Base-by-base conservation (phyloP, 2,329 filamentous ascomycete species). In the Fusarium sp. region DNA sequence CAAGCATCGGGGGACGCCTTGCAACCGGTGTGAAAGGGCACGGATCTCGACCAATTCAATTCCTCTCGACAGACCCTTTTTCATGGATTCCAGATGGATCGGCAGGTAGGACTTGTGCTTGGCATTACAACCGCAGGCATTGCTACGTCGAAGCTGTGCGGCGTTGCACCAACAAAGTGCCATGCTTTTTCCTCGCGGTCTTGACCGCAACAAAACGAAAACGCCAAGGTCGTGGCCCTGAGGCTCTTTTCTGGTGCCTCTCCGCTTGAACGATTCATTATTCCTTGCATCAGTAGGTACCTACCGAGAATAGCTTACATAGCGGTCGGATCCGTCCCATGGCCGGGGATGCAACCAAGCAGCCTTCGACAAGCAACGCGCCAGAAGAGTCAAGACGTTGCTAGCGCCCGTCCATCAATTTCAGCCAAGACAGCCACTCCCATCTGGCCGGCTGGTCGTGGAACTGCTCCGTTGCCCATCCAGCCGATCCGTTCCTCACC, bases 361-460 rank as follows among this genome's bases (percentile, higher is more conserved):
- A 54, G 60, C 47, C 35, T 31, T 52, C 47, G 52, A 45, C 62
- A 65, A 69, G n/a, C 35, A 67, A 65, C 35, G 27, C 63, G 36
- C 45, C 70, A 71, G 63, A 64, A 66, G 70, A 71, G 70, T 66
- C 66, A 72, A 69, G 68, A 66, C 70, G 68, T 69, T 76, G 52
- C 56, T 74, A 76, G 74, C 65, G 65, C 68, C 74, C 73, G 66
- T 75, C 73, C 54, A 75, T 71, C 31, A 40, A 54, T 66, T 56
- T 58, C 42, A 62, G 42, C 22, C 27, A 58, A 27, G 36, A 22
- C 52, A 63, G 47, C 62, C 62, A 57, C 36, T 57, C 50, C 47
- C 61, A 64, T 64, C 50, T 50, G 50, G 35, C 61, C 61, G 61
- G 33, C 68, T 63, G 38, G 33, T 54, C 52, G 56, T 56, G 63